Percentiles rank a stretch among this genome's conserved stretches.
phyloP scores from a whole-genome alignment of 1,284 basidiomycete genomes.

The Schizophyllum commune region DNA sequence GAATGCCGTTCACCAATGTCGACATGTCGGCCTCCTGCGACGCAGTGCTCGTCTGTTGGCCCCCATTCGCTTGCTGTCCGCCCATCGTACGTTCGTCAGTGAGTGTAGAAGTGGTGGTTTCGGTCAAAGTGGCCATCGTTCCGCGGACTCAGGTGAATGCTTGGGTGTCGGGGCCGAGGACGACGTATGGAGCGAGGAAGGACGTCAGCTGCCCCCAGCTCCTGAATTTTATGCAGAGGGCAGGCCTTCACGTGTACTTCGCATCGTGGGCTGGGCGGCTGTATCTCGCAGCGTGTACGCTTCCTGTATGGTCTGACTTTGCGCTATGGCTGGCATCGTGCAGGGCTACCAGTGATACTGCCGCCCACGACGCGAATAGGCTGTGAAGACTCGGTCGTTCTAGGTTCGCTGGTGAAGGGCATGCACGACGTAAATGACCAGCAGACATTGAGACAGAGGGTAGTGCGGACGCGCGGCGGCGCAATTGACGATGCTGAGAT shows the following conservation, averaged over 20 bases:
- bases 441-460: too few species aligned
- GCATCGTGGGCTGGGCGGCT: background rate
- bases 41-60: background rate
- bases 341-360: too few species aligned
- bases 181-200: background rate
- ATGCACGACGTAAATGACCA: too few species aligned
- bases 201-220: background rate
- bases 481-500: too few species aligned
- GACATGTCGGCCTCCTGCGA: conserved; percentile 1
- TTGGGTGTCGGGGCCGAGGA: background rate
- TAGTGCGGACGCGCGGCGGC: too few species aligned
- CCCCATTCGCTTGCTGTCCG: too few species aligned
- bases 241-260: background rate
- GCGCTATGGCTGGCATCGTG: too few species aligned
- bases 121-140: background rate
- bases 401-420: too few species aligned
- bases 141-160: background rate
- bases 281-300: too few species aligned
- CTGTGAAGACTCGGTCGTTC: too few species aligned
- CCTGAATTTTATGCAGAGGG: background rate
- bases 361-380: too few species aligned
- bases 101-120: background rate
- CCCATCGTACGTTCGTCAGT: conserved; percentile 12
- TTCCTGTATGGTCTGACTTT: too few species aligned
- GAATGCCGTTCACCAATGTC: background rate